Evolutionary conservation across 2,329 filamentous ascomycete genomes (phyloP).

Genomic region (Ilyonectria mors-panacis): DNA sequence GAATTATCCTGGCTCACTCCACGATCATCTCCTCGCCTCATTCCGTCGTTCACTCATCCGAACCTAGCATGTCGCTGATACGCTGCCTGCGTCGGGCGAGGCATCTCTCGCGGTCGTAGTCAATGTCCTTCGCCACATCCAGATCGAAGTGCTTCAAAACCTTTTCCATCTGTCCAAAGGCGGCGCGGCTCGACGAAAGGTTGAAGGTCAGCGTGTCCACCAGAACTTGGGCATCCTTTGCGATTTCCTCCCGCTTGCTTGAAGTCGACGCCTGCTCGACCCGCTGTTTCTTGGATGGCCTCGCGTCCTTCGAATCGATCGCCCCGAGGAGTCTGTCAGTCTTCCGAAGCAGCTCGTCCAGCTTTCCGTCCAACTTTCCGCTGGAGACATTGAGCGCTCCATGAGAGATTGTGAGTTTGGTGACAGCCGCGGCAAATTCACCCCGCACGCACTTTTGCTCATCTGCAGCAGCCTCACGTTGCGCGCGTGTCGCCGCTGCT

Average conservation of each 20-base stretch:
- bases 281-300: constrained; percentile 4
- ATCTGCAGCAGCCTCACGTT: background rate
- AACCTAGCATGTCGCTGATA: constrained; percentile 19
- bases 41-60: background rate
- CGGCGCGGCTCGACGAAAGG: background rate
- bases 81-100: constrained; percentile 21
- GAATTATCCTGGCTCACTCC: background rate
- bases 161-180: constrained; percentile 1
- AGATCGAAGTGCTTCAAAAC: background rate
- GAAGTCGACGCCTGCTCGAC: background rate
- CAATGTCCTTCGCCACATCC: background rate
- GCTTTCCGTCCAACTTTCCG: constrained; percentile 1
- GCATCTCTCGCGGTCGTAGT: constrained; percentile 13
- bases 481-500: background rate
- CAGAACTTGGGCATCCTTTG: background rate
- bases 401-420: background rate
- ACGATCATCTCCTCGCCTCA: background rate
- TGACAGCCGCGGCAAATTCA: background rate
- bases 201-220: constrained; percentile 1
- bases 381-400: background rate
- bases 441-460: background rate
- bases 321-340: background rate
- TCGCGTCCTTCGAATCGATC: background rate
- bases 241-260: background rate
- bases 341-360: constrained; percentile 1